Evolutionary conservation across 345 rosid species (phyloP).

Genomic region (Dipteronia dyeriana): DNA sequence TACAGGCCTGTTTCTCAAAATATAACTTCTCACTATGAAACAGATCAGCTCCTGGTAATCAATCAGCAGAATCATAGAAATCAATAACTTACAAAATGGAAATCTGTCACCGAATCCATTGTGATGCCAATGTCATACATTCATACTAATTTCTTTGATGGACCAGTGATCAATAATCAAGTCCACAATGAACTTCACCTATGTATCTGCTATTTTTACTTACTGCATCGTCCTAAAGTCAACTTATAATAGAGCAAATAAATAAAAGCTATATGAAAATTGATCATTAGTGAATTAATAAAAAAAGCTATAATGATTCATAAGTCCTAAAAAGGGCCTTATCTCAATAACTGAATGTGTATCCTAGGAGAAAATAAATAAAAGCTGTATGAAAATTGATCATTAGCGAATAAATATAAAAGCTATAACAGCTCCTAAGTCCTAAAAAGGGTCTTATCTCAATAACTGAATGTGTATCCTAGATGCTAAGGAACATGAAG

Average conservation of each 20-base stretch:
- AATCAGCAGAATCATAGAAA: background rate
- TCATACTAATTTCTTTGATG: background rate
- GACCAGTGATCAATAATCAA: background rate
- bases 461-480: background rate
- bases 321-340: background rate
- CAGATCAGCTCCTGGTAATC: background rate
- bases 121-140: background rate
- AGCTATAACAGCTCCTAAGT: background rate
- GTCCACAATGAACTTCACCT: background rate
- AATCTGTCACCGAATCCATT: background rate
- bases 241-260: conserved; percentile 1
- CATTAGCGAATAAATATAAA: background rate
- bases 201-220: background rate
- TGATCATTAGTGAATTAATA: background rate
- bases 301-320: background rate
- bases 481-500: background rate
- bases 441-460: background rate
- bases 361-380: conserved; percentile 1
- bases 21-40: background rate
- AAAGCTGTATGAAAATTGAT: background rate
- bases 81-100: background rate
- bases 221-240: background rate
- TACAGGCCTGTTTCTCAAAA: background rate
- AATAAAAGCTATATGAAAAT: background rate
- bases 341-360: background rate